Base-by-base conservation (phyloP, 2,329 filamentous ascomycete genomes). In the Alternaria tenuissima region DNA sequence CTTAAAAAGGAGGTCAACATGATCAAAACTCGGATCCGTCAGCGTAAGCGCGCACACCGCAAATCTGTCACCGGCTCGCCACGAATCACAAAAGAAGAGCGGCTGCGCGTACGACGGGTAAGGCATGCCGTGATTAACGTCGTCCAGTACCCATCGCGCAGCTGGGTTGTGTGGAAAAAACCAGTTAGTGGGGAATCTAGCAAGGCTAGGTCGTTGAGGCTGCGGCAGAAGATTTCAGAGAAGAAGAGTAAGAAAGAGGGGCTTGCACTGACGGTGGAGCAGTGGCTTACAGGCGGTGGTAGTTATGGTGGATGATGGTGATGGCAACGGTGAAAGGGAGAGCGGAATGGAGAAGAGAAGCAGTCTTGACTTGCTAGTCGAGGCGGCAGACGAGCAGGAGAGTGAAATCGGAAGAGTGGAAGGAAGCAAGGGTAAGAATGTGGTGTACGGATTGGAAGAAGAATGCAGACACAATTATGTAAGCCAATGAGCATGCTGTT, bases 271-370 rank as follows among this genome's bases (percentile, higher is more conserved):
- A 57, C 41, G 26, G 57, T 60, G 12, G 47, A 46, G 57, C 14
- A 16, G 9, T 60, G 57, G 57, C 57, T 60, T 26, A n/a, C 32
- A 47, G 47, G 30, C 1, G 32, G 34, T 8, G 46, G n/a, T 12
- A 4, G 12, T 30, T 7, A 20, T 41, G 18, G 30, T 30, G 7
- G 16, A 7, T 28, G 14, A n/a, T 36, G 32, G 14, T 1, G 16
- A 38, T n/a, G 34, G 34, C 16, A 38, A 38, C 16, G n/a, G n/a
- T 39, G n/a, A 39, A 9, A 20, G n/a, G n/a, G 36, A 39, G 8
- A 39, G 36, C n/a, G 6, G 18, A 3, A 39, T n/a, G n/a, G n/a
- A 39, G n/a, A 7, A 9, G 7, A 39, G 5, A 8, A n/a, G 30
- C 0, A 18, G 41, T 9, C 6, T 20, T 6, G 32, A 24, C 0